Conservation (phyloP, 768 basidiomycete species). For the Pleurotus citrinopileatus region DNA sequence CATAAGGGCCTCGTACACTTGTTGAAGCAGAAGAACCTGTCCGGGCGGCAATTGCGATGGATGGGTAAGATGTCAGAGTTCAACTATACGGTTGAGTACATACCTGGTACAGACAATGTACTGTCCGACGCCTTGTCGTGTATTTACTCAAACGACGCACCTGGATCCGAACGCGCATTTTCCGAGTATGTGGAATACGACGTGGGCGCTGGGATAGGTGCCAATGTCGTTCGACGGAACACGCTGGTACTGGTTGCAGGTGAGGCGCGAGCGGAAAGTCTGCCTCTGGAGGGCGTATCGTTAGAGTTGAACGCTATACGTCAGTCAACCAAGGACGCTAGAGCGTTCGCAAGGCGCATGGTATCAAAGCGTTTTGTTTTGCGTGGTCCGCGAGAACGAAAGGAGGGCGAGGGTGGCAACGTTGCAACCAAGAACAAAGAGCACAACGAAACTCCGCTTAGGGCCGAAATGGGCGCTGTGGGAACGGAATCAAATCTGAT, state of each 20-base stretch:
- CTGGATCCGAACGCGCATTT: slow-evolving; percentile 11
- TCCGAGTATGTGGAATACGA: slow-evolving; percentile 14
- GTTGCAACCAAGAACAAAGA: too few relatives aligned
- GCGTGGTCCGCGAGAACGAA: slow-evolving; percentile 5
- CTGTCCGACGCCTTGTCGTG: slow-evolving; percentile 31
- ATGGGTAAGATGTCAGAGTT: slow-evolving; percentile 14
- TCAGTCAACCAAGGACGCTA: slow-evolving; percentile 12
- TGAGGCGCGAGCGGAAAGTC: too few relatives aligned
- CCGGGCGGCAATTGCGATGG: slow-evolving; percentile 13
- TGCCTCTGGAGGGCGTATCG: slow-evolving; percentile 12
- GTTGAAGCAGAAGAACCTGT: slow-evolving; percentile 8
- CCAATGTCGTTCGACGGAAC: too few relatives aligned
- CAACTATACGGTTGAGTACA: slow-evolving; percentile 15
- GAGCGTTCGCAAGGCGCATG: slow-evolving; percentile 5
- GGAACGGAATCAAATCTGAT: too few relatives aligned
- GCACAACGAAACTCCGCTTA: too few relatives aligned
- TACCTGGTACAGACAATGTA: slow-evolving; percentile 15
- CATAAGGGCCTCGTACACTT: slow-evolving; percentile 9
- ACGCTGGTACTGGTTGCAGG: slow-evolving; percentile 14
- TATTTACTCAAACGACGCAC: slow-evolving; percentile 13
- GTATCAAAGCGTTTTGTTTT: slow-evolving; percentile 15
- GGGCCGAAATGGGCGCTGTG: too few relatives aligned
- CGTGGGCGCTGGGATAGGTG: too few relatives aligned
- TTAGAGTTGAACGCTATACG: too few relatives aligned
- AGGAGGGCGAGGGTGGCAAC: slow-evolving; percentile 13